Evolutionary conservation across 2,329 filamentous ascomycete genomes (phyloP).

Genomic region (Ophiostoma montium): DNA sequence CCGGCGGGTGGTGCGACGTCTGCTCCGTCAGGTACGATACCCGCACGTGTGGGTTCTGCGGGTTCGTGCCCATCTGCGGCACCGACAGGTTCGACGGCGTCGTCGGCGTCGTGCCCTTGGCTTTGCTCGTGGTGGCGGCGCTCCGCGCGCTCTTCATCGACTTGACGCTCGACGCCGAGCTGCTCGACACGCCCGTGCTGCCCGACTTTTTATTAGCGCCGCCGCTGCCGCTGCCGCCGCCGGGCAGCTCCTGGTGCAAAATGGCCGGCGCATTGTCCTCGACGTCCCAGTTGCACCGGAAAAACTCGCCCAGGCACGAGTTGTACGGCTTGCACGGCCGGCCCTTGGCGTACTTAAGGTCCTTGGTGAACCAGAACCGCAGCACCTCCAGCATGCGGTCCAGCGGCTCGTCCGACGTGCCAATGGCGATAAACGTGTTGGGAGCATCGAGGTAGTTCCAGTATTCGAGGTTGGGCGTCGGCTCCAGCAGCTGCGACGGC

Average conservation of each 20-base stretch:
- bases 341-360: constrained; percentile 96
- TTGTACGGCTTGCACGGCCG: constrained; percentile 99
- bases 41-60: constrained; percentile 43
- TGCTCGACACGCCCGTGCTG: constrained; percentile 23
- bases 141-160: constrained; percentile 16
- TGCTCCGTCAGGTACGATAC: constrained; percentile 95
- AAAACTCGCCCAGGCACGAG: constrained; percentile 92
- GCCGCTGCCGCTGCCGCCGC: constrained; percentile 16
- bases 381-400: constrained; percentile 91
- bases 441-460: constrained; percentile 97
- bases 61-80: constrained; percentile 29
- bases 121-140: constrained; percentile 5
- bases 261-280: constrained; percentile 62
- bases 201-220: too few species aligned
- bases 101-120: background rate
- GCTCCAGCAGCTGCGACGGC: constrained; percentile 87
- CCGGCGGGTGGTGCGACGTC: constrained; percentile 92
- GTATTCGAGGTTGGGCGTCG: constrained; percentile 93
- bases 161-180: constrained; percentile 34
- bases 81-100: constrained; percentile 34
- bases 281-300: constrained; percentile 94
- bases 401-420: constrained; percentile 78
- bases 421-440: constrained; percentile 71
- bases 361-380: constrained; percentile 98
- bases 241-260: constrained; percentile 28